Evolutionary conservation across 2,329 filamentous ascomycete genomes (phyloP).

Genomic region (Bisporella sp.): DNA sequence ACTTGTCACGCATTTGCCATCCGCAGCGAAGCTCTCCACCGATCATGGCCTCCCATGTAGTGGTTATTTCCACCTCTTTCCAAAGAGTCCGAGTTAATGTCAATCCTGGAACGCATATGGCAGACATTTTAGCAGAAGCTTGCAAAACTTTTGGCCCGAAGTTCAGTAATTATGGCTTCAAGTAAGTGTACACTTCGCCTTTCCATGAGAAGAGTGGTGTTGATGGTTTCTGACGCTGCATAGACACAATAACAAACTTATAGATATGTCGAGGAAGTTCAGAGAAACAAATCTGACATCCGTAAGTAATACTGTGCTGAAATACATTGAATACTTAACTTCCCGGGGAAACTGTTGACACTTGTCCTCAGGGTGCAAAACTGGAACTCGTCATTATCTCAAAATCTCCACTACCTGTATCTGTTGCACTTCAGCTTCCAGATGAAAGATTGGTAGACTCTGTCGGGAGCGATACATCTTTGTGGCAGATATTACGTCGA

Average conservation of each 20-base stretch:
- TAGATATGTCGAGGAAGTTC: constrained; percentile 81
- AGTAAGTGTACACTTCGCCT: constrained; percentile 42
- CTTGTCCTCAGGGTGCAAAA: constrained; percentile 58
- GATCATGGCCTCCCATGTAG: constrained; percentile 77
- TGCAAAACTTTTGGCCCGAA: constrained; percentile 61
- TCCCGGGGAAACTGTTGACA: too few species aligned
- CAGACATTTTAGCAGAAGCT: constrained; percentile 80
- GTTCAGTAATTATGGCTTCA: constrained; percentile 72
- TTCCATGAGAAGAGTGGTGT: background rate
- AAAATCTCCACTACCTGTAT: constrained; percentile 77
- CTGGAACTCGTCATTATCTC: constrained; percentile 86
- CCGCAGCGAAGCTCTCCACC: too few species aligned
- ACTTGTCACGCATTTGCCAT: too few species aligned
- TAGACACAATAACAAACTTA: constrained; percentile 74
- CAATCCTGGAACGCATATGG: constrained; percentile 70
- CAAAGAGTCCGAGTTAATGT: constrained; percentile 78
- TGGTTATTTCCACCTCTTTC: constrained; percentile 76
- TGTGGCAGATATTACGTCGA: constrained; percentile 86
- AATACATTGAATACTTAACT: too few species aligned
- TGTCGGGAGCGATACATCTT: constrained; percentile 76
- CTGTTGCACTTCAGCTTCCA: constrained; percentile 81
- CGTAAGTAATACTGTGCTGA: background rate
- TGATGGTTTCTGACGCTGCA: constrained; percentile 12
- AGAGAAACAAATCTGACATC: constrained; percentile 74
- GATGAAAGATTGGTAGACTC: constrained; percentile 71